Evolutionary conservation across 2,329 filamentous ascomycete species (phyloP).

Genomic region (Colletotrichum zoysiae): DNA sequence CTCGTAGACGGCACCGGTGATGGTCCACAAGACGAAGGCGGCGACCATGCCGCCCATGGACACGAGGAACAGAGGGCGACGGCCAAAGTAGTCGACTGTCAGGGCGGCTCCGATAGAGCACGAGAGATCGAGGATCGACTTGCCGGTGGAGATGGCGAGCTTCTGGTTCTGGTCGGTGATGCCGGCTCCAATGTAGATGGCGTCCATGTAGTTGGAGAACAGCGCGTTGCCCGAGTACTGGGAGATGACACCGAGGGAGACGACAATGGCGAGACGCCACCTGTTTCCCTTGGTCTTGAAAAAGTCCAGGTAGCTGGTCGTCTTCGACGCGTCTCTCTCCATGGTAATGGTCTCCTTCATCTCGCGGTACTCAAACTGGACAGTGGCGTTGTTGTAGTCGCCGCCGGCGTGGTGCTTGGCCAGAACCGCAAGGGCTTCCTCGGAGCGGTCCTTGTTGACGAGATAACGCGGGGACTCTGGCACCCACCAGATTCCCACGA

Average conservation of each 20-base stretch:
- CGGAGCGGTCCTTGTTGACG: slow-evolving; percentile 71
- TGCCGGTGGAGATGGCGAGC: slow-evolving; percentile 67
- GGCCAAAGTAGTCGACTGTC: slow-evolving; percentile 63
- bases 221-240: slow-evolving; percentile 77
- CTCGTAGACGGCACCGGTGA: slow-evolving; percentile 66
- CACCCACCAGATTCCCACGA: slow-evolving; percentile 75
- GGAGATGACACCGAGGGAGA: slow-evolving; percentile 75
- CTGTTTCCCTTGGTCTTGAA: slow-evolving; percentile 73
- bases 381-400: slow-evolving; percentile 67
- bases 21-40: slow-evolving; percentile 64
- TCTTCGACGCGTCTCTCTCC: slow-evolving; percentile 63
- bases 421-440: slow-evolving; percentile 72
- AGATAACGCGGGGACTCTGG: slow-evolving; percentile 77
- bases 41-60: slow-evolving; percentile 63
- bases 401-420: slow-evolving; percentile 74
- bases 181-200: slow-evolving; percentile 71
- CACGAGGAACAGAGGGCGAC: slow-evolving; percentile 66
- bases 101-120: slow-evolving; percentile 67
- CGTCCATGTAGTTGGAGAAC: slow-evolving; percentile 75
- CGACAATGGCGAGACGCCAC: slow-evolving; percentile 71
- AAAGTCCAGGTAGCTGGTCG: slow-evolving; percentile 71
- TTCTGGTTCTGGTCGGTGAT: slow-evolving; percentile 69
- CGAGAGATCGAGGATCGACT: slow-evolving; percentile 70
- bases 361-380: slow-evolving; percentile 75
- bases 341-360: slow-evolving; percentile 73